Base-by-base conservation (phyloP, 495 filamentous ascomycete species). In the Neurospora pannonica region DNA sequence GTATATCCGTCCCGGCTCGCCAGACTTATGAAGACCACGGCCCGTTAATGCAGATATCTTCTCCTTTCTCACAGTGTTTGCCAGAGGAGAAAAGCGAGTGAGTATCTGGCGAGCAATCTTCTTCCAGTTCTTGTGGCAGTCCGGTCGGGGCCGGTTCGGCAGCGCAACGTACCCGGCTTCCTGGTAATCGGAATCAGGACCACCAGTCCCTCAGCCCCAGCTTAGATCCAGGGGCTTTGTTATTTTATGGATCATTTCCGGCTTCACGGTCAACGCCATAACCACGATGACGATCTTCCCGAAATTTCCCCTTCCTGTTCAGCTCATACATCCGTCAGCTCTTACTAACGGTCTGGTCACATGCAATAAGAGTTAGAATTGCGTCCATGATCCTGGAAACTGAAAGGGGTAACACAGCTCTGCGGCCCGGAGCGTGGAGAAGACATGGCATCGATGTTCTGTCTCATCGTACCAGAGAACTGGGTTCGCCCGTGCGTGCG, bases 11-110 rank as follows among this genome's bases (percentile, higher is more conserved):
- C n/a, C 38, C 40, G 38, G 70, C 21, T 38, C 40, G 70, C 40
- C 28, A n/a, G 40, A 7, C 36, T 24, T 15, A 24, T 21, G 40
- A 71, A n/a, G 38, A 71, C 70, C 85, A 88, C 75, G 85, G 87
- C 28, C 82, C 85, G 43, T 80, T 85, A 28, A 75, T 87, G 70
- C 85, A 87, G 48, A 34, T 62, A 34, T 34, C 54, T 34, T 34
- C 54, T 17, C 28, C 28, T 34, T 62, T 19, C 24, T 62, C 54
- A 62, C 54, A 62, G 54, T 62, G 28, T 19, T 19, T 34, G 28
- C 54, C 28, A 3, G 28, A 34, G 6, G 54, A 31, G 3, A 62
- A 31, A 34, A 34, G 13, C 11, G 28, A 28, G 15, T 8, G 15
- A 19, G 54, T 60, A 28, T 31, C 5, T 60, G 24, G 48, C 15